Percentiles rank a stretch among this genome's conserved stretches.
phyloP scores from a whole-genome alignment of 2,329 filamentous ascomycete genomes.

The Pseudogymnoascus sp. region DNA sequence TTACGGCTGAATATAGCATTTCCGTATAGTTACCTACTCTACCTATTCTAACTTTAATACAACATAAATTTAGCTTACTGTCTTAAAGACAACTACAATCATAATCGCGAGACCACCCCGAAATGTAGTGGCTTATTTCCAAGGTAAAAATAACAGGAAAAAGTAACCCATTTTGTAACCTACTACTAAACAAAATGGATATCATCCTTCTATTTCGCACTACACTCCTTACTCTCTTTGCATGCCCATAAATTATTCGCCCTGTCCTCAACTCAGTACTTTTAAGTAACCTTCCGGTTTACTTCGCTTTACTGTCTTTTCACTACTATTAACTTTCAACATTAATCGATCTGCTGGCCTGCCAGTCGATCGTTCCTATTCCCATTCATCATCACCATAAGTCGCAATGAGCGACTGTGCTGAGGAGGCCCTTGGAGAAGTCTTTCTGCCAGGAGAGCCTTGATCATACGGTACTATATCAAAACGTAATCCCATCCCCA shows the following conservation, averaged over 20 bases:
- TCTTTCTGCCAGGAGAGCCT: constrained; percentile 1
- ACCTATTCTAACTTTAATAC: neutral
- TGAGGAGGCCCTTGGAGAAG: neutral
- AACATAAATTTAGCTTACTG: neutral
- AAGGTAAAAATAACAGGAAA: neutral
- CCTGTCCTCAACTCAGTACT: neutral
- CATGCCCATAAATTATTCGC: neutral
- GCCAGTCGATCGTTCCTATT: too few relatives aligned
- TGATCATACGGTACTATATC: constrained; percentile 1
- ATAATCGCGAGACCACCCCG: neutral
- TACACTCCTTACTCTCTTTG: neutral
- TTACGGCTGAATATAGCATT: neutral
- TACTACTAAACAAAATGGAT: neutral
- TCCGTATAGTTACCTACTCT: neutral
- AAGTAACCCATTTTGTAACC: neutral
- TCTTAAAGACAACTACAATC: neutral
- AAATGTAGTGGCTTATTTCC: neutral
- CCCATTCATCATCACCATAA: too few relatives aligned
- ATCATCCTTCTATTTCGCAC: neutral
- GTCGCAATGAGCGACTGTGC: neutral
- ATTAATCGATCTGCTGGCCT: too few relatives aligned
- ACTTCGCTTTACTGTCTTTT: neutral
- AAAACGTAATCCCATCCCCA: neutral
- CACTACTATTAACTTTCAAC: too few relatives aligned
- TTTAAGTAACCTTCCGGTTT: neutral